Base-by-base conservation (phyloP, 768 basidiomycete species). In the Hygrocybe coccinea region DNA sequence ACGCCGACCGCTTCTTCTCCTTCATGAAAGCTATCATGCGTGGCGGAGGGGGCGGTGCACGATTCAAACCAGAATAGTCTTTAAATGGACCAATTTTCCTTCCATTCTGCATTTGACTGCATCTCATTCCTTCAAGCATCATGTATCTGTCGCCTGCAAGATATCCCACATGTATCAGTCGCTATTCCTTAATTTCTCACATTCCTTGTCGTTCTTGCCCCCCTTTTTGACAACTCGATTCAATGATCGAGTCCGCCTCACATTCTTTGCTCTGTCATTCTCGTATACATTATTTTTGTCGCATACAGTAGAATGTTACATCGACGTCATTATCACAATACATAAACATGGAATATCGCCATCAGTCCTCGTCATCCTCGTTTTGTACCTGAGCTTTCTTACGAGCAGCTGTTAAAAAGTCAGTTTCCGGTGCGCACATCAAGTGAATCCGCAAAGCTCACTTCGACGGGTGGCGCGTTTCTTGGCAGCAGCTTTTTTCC, bases 21-120 rank as follows among this genome's bases (percentile, higher is more conserved):
- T 94, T 94, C 63, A 86, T 94, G 85, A 85, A 83, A 67, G 86
- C 88, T 21, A 79, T 87, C 63, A 91, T 93, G 85, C 83, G 85
- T 2, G 87, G 89, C 19, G 90, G 91, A 8, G 89, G 76, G 43
- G 87, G 86, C 19, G 82, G 79, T 14, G 74, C 69, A 58, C 66
- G 67, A 57, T 79, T 79, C 63, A 72, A 73, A 58, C 57, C 65
- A 15, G 72, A 73, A 61, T 73, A 67, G 36, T 24, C 21, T n/a
- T n/a, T 7, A 14, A 3, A 8, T 24, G 14, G n/a, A 37, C 19
- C 35, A 17, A 29, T 12, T 51, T 36, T 2, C 52, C 24, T 17
- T 38, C 4, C 35, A 8, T 38, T 45, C 34, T 24, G 25, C 44
- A 29, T 49, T 34, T 49, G 19, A 49, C 29, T 25, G 10, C 15